A percentile compares a stretch with the other conserved stretches of the same genome.
Conservation (phyloP, 2,329 filamentous ascomycete genomes). For the Endoconidiophora laricicola region DNA sequence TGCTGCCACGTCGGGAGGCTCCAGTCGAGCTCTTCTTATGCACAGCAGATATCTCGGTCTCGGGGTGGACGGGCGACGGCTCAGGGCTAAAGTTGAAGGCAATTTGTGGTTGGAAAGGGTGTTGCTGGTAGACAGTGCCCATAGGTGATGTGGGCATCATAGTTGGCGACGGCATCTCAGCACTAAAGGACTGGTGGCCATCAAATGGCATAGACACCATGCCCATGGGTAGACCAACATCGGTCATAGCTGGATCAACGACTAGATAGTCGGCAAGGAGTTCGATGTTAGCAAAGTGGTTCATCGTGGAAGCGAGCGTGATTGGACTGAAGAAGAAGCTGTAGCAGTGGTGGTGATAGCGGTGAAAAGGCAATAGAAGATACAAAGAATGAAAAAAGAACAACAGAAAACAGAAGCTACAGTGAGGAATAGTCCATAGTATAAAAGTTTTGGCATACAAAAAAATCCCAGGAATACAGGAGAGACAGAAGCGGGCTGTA, state of each 20-base stretch:
- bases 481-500: too few relatives aligned
- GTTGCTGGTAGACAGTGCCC: conserved; percentile 4
- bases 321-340: neutral
- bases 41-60: too few relatives aligned
- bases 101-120: neutral
- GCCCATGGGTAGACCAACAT: conserved; percentile 2
- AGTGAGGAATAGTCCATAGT: too few relatives aligned
- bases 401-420: too few relatives aligned
- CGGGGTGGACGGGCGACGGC: too few relatives aligned
- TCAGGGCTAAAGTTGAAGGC: too few relatives aligned
- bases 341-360: neutral
- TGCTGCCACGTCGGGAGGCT: neutral
- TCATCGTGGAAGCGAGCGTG: neutral
- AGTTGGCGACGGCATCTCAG: conserved; percentile 6
- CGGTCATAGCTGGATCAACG: neutral
- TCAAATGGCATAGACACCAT: conserved; percentile 2
- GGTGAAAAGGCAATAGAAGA: neutral
- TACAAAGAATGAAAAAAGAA: neutral
- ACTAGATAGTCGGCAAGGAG: conserved; percentile 1
- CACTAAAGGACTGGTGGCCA: neutral
- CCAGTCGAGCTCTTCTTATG: too few relatives aligned
- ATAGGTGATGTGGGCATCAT: conserved; percentile 8
- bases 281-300: conserved; percentile 1
- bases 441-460: too few relatives aligned
- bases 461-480: too few relatives aligned